Evolutionary conservation across 2,329 filamentous ascomycete species (phyloP).

Genomic region (Alternaria tenuissima): DNA sequence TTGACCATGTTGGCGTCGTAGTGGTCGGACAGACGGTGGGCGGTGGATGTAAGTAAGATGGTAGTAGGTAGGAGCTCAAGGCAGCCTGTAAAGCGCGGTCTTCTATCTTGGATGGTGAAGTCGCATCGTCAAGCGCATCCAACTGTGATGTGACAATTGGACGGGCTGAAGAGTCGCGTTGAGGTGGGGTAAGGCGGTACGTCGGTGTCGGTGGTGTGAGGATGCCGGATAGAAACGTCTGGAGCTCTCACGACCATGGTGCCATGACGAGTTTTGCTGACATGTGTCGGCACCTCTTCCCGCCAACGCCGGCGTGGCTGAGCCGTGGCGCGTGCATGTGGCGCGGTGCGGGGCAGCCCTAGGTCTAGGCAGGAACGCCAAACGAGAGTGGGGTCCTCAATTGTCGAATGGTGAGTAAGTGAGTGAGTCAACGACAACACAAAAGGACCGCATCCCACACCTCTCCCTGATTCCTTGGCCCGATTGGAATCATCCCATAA

Average conservation of each 20-base stretch:
- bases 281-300: conserved; percentile 8
- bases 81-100: conserved; percentile 31
- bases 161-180: conserved; percentile 7
- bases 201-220: conserved; percentile 29
- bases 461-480: background rate
- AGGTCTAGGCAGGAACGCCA: conserved; percentile 6
- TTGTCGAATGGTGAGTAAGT: background rate
- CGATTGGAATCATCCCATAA: background rate
- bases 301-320: conserved; percentile 24
- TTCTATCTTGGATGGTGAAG: conserved; percentile 31
- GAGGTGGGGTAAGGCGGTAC: conserved; percentile 13
- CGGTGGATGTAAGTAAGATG: conserved; percentile 2
- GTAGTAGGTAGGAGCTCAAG: conserved; percentile 22
- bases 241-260: conserved; percentile 34
- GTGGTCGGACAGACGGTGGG: background rate
- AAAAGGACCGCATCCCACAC: background rate
- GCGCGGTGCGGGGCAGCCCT: conserved; percentile 24
- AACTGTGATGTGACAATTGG: conserved; percentile 29
- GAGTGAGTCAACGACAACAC: conserved; percentile 10
- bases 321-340: conserved; percentile 15
- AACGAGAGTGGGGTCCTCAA: background rate
- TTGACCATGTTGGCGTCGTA: conserved; percentile 55
- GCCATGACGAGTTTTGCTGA: conserved; percentile 40
- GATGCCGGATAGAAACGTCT: conserved; percentile 16
- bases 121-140: conserved; percentile 42